These are phyloP conservation scores for Lignosus rhinocerotis DNA, from an alignment of 1,284 basidiomycete genomes.

Conservation along the genomic window DNA sequence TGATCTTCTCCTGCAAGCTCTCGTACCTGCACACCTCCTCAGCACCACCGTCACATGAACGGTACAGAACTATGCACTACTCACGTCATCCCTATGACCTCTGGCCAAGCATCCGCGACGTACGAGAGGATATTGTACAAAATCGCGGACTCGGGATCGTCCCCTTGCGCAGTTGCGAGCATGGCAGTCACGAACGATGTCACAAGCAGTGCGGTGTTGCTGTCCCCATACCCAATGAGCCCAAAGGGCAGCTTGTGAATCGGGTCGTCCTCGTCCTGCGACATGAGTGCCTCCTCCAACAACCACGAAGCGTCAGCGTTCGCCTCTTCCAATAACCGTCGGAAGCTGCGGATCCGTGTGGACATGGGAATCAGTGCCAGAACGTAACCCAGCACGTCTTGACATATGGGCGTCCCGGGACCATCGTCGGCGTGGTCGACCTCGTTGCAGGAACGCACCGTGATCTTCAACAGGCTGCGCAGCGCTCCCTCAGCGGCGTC, in stretches of 20 bases:
- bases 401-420: constrained; percentile 44
- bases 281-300: constrained; percentile 31
- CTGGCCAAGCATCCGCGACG: constrained; percentile 70
- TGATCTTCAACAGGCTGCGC: constrained; percentile 57
- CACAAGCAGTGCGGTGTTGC: constrained; percentile 68
- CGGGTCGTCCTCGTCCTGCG: constrained; percentile 50
- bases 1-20: constrained; percentile 75
- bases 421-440: constrained; percentile 41
- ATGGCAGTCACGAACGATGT: constrained; percentile 79
- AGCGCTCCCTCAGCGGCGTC: constrained; percentile 60
- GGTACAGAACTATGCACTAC: constrained; percentile 33
- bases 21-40: constrained; percentile 60
- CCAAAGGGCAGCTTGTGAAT: constrained; percentile 56
- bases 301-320: constrained; percentile 53
- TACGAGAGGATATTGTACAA: constrained; percentile 78
- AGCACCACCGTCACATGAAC: constrained; percentile 9
- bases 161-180: constrained; percentile 75
- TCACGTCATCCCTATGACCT: constrained; percentile 74
- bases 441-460: constrained; percentile 47
- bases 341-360: constrained; percentile 55
- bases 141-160: constrained; percentile 81
- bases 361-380: constrained; percentile 76
- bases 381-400: constrained; percentile 79
- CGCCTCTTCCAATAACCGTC: constrained; percentile 62
- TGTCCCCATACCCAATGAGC: constrained; percentile 67